phyloP scores from a whole-genome alignment of 805 yeast genomes.

The Wilhelminamyces savonicus region DNA sequence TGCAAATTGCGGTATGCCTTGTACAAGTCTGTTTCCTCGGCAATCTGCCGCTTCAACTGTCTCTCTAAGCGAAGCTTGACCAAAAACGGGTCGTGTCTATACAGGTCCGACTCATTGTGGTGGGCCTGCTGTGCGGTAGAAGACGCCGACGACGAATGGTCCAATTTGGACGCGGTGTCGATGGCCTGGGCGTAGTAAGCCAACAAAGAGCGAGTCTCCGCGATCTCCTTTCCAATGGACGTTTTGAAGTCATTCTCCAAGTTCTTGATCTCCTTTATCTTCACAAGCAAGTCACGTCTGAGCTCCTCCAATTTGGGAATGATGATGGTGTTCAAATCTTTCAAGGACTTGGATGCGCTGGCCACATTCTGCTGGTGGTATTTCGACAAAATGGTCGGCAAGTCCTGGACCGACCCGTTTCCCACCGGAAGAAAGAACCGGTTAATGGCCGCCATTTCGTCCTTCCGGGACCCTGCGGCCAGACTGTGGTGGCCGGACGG shows the following conservation, averaged over 20 bases:
- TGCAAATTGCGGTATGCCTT: slow-evolving; percentile 87
- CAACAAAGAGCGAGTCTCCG: slow-evolving; percentile 33
- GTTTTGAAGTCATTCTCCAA: slow-evolving; percentile 81
- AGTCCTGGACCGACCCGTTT: slow-evolving; percentile 73
- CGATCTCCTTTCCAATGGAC: slow-evolving; percentile 55
- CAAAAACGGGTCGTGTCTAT: slow-evolving; percentile 76
- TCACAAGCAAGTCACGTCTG: slow-evolving; percentile 67
- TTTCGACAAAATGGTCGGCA: slow-evolving; percentile 61
- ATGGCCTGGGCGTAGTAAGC: slow-evolving; percentile 52
- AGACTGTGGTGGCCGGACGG: slow-evolving; percentile 3
- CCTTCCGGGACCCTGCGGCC: slow-evolving; percentile 12
- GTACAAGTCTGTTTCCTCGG: slow-evolving; percentile 79
- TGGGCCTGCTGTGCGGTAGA: slow-evolving; percentile 7
- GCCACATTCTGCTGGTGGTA: slow-evolving; percentile 38
- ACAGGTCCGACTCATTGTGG: too few relatives aligned
- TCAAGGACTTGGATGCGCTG: slow-evolving; percentile 36
- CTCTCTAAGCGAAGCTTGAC: slow-evolving; percentile 66
- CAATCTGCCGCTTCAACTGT: slow-evolving; percentile 69
- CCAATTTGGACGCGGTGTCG: slow-evolving; percentile 50
- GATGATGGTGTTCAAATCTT: slow-evolving; percentile 42
- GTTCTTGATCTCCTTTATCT: slow-evolving; percentile 81
- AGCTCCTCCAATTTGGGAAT: slow-evolving; percentile 53
- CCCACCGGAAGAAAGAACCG: slow-evolving; percentile 72
- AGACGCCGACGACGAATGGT: slow-evolving; percentile 11
- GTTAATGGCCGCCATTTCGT: slow-evolving; percentile 28